phyloP scores from a whole-genome alignment of 345 rosid species.

The Salix dunnii region DNA sequence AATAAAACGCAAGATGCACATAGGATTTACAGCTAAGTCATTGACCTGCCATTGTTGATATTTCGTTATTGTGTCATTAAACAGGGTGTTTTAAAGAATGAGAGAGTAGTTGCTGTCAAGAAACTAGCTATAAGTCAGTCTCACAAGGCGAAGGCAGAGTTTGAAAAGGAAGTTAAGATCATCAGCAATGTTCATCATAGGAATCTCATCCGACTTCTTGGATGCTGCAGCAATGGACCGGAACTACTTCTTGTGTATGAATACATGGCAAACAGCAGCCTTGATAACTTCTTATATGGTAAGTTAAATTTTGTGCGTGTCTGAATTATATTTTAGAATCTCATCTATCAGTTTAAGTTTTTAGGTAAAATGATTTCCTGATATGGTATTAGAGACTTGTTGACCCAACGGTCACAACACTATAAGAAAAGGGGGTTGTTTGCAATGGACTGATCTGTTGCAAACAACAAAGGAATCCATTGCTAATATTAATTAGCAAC shows the following conservation, averaged over 20 bases:
- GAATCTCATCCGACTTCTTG: slow-evolving; percentile 43
- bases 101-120: slow-evolving; percentile 52
- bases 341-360: too few relatives aligned
- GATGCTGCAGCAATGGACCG: slow-evolving; percentile 45
- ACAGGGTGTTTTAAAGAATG: slow-evolving; percentile 43
- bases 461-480: too few relatives aligned
- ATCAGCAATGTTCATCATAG: slow-evolving; percentile 55
- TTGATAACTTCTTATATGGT: slow-evolving; percentile 39
- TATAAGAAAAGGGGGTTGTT: too few relatives aligned
- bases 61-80: not conserved
- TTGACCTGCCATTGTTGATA: too few relatives aligned
- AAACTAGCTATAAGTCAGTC: slow-evolving; percentile 31
- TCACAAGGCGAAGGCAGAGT: slow-evolving; percentile 32
- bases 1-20: too few relatives aligned
- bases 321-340: too few relatives aligned
- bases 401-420: too few relatives aligned
- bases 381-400: too few relatives aligned
- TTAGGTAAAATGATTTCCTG: too few relatives aligned
- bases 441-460: too few relatives aligned
- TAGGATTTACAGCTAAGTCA: too few relatives aligned
- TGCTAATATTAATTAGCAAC: too few relatives aligned
- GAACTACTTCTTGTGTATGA: slow-evolving; percentile 47
- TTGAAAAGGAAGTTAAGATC: slow-evolving; percentile 41
- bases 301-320: not conserved
- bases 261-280: slow-evolving; percentile 49